These are phyloP conservation scores for Mycena pura DNA, from an alignment of 768 basidiomycete genomes.

Conservation along the genomic window DNA sequence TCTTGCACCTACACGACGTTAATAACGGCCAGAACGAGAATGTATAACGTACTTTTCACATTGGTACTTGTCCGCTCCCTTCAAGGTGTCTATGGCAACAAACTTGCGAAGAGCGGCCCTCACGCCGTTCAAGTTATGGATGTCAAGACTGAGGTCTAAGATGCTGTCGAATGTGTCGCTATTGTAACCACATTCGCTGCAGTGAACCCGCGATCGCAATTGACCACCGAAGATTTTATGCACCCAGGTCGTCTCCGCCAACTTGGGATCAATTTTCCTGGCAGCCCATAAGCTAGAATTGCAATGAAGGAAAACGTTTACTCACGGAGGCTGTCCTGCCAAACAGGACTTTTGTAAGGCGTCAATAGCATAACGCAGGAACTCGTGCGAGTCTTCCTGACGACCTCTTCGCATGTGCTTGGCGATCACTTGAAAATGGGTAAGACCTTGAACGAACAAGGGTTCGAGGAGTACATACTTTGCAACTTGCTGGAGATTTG, in stretches of 20 bases:
- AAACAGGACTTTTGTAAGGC: slow-evolving; percentile 87
- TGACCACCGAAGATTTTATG: slow-evolving; percentile 94
- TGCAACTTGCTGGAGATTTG: slow-evolving; percentile 72
- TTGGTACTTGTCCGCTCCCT: slow-evolving; percentile 95
- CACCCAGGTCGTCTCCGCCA: slow-evolving; percentile 91
- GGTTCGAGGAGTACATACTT: slow-evolving; percentile 49
- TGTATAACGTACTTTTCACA: slow-evolving; percentile 86
- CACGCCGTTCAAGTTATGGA: slow-evolving; percentile 65
- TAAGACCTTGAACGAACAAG: neutral
- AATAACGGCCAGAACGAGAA: neutral
- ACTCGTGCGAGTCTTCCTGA: slow-evolving; percentile 98
- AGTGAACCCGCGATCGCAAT: slow-evolving; percentile 89
- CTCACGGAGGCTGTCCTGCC: slow-evolving; percentile 74
- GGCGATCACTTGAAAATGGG: slow-evolving; percentile 70
- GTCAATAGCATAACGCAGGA: slow-evolving; percentile 93
- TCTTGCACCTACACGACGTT: slow-evolving; percentile 76
- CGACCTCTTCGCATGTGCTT: slow-evolving; percentile 90
- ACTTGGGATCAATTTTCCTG: slow-evolving; percentile 73
- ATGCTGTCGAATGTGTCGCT: slow-evolving; percentile 97
- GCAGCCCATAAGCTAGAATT: slow-evolving; percentile 3
- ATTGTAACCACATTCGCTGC: slow-evolving; percentile 79
- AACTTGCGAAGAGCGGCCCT: slow-evolving; percentile 82
- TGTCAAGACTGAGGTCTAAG: slow-evolving; percentile 92
- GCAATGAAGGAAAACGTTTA: slow-evolving; percentile 16
- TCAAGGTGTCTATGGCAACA: slow-evolving; percentile 80